Evolutionary conservation across 1,139 yeast genomes (phyloP).

Genomic region (Saccharomyces uvarum): DNA sequence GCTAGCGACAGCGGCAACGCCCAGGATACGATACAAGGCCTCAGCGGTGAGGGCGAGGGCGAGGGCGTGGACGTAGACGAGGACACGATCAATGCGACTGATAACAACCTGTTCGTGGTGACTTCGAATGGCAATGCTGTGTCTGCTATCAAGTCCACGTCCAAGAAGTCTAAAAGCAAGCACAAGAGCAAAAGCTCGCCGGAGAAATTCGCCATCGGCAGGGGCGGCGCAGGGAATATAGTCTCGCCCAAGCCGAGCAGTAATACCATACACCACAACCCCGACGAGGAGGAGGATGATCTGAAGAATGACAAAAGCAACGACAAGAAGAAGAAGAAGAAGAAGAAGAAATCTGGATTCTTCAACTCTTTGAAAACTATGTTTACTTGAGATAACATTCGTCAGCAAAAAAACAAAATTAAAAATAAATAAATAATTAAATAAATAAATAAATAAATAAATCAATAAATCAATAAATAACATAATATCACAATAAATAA

Average conservation of each 20-base stretch:
- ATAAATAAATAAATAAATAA: constrained; percentile 3
- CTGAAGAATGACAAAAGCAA: constrained; percentile 8
- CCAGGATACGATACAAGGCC: not conserved
- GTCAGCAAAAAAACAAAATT: not conserved
- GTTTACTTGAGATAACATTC: constrained; percentile 5
- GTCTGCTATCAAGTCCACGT: not conserved
- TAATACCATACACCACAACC: constrained; percentile 10
- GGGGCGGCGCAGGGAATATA: constrained; percentile 39
- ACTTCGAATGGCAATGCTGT: not conserved
- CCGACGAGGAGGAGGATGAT: not conserved
- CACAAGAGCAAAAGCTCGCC: constrained; percentile 18
- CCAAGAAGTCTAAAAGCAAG: constrained; percentile 8
- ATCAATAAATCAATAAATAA: constrained; percentile 3
- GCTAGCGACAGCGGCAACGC: not conserved
- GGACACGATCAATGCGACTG: constrained; percentile 1
- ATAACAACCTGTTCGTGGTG: constrained; percentile 2
- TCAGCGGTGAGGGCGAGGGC: not conserved
- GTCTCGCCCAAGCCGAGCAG: constrained; percentile 32
- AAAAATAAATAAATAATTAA: constrained; percentile 2
- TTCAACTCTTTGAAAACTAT: constrained; percentile 11
- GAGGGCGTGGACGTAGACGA: not conserved
- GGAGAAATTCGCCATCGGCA: constrained; percentile 20
- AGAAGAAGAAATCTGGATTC: constrained; percentile 13
- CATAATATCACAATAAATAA: not conserved
- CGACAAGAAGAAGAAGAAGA: constrained; percentile 7